Percentiles rank a stretch among this genome's conserved stretches.
Conservation (phyloP, 1,139 yeast genomes). For the Magnusiomyces sp. region DNA sequence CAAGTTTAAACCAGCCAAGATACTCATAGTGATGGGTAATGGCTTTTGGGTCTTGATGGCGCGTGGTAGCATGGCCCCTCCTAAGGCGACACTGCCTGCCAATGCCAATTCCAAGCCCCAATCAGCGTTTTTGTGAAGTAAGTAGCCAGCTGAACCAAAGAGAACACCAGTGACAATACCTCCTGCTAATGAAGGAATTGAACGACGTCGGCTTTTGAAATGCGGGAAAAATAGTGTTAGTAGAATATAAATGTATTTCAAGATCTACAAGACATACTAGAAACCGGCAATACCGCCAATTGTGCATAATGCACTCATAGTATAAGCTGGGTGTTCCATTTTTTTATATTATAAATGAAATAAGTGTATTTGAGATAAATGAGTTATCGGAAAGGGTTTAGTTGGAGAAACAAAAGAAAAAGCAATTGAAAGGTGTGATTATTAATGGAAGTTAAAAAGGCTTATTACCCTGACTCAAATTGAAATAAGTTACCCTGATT, state of each 20-base stretch:
- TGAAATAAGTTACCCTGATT: too few relatives aligned
- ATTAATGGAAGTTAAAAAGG: too few relatives aligned
- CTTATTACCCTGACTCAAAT: too few relatives aligned
- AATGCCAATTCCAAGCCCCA: conserved; percentile 77
- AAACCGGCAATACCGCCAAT: conserved; percentile 70
- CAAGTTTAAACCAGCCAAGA: conserved; percentile 57
- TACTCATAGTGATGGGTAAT: conserved; percentile 58
- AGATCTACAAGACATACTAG: conserved; percentile 35
- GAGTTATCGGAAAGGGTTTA: too few relatives aligned
- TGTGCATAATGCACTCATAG: conserved; percentile 66
- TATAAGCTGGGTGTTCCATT: conserved; percentile 70
- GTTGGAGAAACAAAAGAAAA: too few relatives aligned
- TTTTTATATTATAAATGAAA: conserved; percentile 7
- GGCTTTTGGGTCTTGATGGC: conserved; percentile 61
- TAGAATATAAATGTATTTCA: too few relatives aligned
- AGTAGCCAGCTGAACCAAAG: conserved; percentile 72
- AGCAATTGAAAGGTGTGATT: too few relatives aligned
- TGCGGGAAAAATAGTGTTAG: background rate
- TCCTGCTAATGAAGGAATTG: conserved; percentile 72
- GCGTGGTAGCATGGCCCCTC: conserved; percentile 64
- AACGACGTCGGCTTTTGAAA: conserved; percentile 46
- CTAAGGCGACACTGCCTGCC: conserved; percentile 55
- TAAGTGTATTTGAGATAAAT: too few relatives aligned
- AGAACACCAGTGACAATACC: conserved; percentile 63
- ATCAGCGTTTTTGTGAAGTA: conserved; percentile 62